Evolutionary conservation across 768 basidiomycete species (phyloP).

Genomic region (Calocera cornea): DNA sequence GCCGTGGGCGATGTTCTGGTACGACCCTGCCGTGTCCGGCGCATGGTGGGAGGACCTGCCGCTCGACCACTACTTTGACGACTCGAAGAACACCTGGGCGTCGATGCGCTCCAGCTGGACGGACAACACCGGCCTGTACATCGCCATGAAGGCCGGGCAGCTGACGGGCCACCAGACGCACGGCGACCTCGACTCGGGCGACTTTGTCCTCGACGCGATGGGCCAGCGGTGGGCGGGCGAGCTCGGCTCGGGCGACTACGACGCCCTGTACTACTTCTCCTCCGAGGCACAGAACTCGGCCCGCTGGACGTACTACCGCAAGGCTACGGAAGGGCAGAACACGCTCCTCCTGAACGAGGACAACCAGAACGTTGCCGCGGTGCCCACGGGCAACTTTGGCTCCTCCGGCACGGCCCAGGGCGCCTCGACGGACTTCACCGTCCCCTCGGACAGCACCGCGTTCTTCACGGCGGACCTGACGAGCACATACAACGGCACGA

Average conservation of each 20-base stretch:
- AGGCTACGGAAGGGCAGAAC: constrained; percentile 35
- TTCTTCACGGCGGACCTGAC: constrained; percentile 30
- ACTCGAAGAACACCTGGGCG: constrained; percentile 27
- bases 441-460: constrained; percentile 22
- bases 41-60: constrained; percentile 34
- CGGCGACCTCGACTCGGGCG: constrained; percentile 33
- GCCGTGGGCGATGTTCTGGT: constrained; percentile 31
- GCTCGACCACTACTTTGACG: constrained; percentile 30
- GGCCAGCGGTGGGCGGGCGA: constrained; percentile 34
- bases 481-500: constrained; percentile 21
- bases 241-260: constrained; percentile 31
- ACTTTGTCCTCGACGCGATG: constrained; percentile 34
- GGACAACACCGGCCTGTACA: constrained; percentile 28
- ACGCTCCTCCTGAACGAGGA: constrained; percentile 27
- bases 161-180: constrained; percentile 29
- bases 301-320: constrained; percentile 34
- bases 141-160: constrained; percentile 32
- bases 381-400: constrained; percentile 24
- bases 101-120: constrained; percentile 32
- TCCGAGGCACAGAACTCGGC: constrained; percentile 25
- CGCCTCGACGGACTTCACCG: constrained; percentile 23
- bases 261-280: constrained; percentile 27
- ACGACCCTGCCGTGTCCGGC: constrained; percentile 29
- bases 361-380: constrained; percentile 30
- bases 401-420: constrained; percentile 28